phyloP scores from a whole-genome alignment of 1,284 basidiomycete genomes.

The Papiliotrema terrestris region DNA sequence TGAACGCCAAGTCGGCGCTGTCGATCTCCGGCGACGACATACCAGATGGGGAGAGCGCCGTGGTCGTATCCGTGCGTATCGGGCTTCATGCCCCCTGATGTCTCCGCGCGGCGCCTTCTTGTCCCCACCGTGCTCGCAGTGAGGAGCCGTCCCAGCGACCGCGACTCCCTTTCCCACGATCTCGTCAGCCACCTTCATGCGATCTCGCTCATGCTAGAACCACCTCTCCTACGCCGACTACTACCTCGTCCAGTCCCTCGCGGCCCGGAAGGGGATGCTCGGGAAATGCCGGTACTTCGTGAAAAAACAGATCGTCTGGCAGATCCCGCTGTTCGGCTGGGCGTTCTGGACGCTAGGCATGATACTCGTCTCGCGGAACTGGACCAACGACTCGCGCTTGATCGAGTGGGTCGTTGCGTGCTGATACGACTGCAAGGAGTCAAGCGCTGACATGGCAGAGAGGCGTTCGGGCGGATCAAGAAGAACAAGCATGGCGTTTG shows the following conservation, averaged over 20 bases:
- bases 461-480: neutral
- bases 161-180: too few species aligned
- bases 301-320: slow-evolving; percentile 25
- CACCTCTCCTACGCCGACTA: slow-evolving; percentile 28
- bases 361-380: slow-evolving; percentile 31
- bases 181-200: too few species aligned
- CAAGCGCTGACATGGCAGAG: neutral
- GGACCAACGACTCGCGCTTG: slow-evolving; percentile 20
- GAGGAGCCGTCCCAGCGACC: too few species aligned
- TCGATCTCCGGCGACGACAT: slow-evolving; percentile 20
- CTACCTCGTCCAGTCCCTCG: slow-evolving; percentile 27
- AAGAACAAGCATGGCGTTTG: slow-evolving; percentile 18
- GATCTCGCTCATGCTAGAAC: too few species aligned
- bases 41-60: slow-evolving; percentile 19
- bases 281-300: slow-evolving; percentile 29
- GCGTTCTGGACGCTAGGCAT: slow-evolving; percentile 29
- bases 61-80: slow-evolving; percentile 24
- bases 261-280: slow-evolving; percentile 23
- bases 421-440: neutral
- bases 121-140: too few species aligned
- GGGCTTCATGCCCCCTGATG: too few species aligned
- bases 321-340: slow-evolving; percentile 30
- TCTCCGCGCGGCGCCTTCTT: too few species aligned
- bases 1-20: slow-evolving; percentile 17
- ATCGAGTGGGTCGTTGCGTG: slow-evolving; percentile 18